Conservation (phyloP, 164 flowering plant species). For the Magnolia kwangsiensis region DNA sequence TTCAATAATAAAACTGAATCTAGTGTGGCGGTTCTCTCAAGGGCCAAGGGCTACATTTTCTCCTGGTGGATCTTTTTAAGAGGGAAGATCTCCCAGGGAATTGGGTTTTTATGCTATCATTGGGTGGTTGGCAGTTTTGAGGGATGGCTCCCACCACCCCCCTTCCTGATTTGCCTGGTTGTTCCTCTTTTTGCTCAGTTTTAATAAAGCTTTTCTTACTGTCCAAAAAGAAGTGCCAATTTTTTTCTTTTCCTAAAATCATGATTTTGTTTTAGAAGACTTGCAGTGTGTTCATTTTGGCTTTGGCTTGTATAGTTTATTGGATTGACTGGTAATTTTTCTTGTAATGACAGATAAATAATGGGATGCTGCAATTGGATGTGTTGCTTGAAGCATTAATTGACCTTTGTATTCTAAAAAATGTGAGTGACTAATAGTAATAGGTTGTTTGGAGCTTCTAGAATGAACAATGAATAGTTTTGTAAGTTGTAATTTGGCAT, state of each 20-base stretch:
- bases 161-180: not conserved
- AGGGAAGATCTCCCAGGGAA: not conserved
- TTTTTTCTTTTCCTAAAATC: not conserved
- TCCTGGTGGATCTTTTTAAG: too few relatives aligned
- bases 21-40: not conserved
- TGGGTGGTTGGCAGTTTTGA: not conserved
- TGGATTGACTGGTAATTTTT: not conserved
- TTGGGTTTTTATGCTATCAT: not conserved
- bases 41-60: not conserved
- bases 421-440: conserved; percentile 48
- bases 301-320: too few relatives aligned
- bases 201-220: not conserved
- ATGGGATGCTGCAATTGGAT: conserved; percentile 49
- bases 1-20: not conserved
- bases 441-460: not conserved
- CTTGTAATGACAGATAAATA: conserved; percentile 46
- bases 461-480: too few relatives aligned
- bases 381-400: conserved; percentile 50
- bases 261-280: not conserved
- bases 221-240: not conserved
- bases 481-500: too few relatives aligned
- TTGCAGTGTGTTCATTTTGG: not conserved
- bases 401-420: conserved; percentile 55
- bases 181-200: not conserved
- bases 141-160: not conserved